Base-by-base conservation (phyloP, 2,329 filamentous ascomycete species). In the Bipolaris victoriae region DNA sequence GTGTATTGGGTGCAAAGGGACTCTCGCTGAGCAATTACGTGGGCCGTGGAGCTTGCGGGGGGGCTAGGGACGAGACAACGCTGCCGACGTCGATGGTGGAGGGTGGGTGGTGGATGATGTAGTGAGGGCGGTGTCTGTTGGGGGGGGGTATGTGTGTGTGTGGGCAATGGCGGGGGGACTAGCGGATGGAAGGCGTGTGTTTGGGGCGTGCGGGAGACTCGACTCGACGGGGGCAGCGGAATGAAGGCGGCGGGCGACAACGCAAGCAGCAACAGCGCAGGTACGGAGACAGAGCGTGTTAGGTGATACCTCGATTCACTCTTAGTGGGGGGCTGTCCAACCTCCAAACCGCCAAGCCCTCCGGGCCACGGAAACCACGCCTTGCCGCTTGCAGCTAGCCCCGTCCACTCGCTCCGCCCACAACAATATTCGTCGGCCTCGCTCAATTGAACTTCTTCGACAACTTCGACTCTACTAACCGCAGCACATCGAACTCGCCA, bases 401-500 rank as follows among this genome's bases (percentile, higher is more conserved):
- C 44, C 7, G 13, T 37, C 40, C 20, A 49, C 49, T 52, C 57
- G 44, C 39, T 49, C 57, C 29, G 52, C 47, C 57, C 57, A 57
- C 57, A 59, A 57, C 53, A 64, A 54, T 57, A 49, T 60, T 55
- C 53, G 50, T 47, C 50, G 39, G 45, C 16, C 29, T 40, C 50
- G 40, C 54, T 53, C 43, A 18, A 43, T 48, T 56, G 59, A 68
- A 66, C 62, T 66, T 62, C 62, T 49, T 62, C 62, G 60, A 63
- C 62, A 64, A 64, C 66, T 58, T 68, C 66, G 63, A 69, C 61
- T 67, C 62, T 51, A 75, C 74, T 73, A 74, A 73, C 71, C 63
- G 63, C 69, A 75, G 71, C 66, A 72, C 58, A 55, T 65, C 71
- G 68, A 71, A 66, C 65, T 67, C 70, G 64, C 64, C 58, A 82